These are phyloP conservation scores for Parastagonospora nodorum DNA, from an alignment of 2,329 filamentous ascomycete genomes.

Conservation along the genomic window DNA sequence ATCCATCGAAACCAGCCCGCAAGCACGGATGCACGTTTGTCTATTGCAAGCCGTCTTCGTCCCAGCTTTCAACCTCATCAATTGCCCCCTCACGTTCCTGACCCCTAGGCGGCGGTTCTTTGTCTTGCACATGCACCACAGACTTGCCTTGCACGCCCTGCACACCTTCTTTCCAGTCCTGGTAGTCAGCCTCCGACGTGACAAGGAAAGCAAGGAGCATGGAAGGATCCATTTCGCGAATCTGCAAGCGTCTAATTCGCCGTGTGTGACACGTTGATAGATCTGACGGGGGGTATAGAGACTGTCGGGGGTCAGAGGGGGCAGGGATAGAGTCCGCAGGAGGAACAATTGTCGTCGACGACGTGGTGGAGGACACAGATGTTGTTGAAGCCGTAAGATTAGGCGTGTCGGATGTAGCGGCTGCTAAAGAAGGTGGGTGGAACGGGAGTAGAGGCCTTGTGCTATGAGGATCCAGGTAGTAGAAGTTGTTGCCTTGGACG, in stretches of 20 bases:
- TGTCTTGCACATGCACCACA: slow-evolving; percentile 82
- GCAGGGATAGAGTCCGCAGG: slow-evolving; percentile 1
- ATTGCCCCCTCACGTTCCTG: slow-evolving; percentile 73
- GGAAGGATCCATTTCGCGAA: slow-evolving; percentile 95
- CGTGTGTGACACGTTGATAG: slow-evolving; percentile 85
- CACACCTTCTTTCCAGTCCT: slow-evolving; percentile 77
- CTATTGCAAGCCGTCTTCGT: slow-evolving; percentile 54
- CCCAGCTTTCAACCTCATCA: slow-evolving; percentile 88
- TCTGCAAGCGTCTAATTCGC: slow-evolving; percentile 77
- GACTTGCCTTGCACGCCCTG: slow-evolving; percentile 74
- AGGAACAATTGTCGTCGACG: slow-evolving; percentile 30
- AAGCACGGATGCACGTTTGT: background rate
- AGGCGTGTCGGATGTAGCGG: background rate
- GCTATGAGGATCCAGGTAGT: slow-evolving; percentile 93
- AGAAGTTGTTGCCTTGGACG: slow-evolving; percentile 76
- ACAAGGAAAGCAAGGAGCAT: slow-evolving; percentile 97
- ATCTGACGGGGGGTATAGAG: slow-evolving; percentile 71
- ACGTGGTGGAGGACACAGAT: slow-evolving; percentile 22
- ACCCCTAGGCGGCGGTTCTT: slow-evolving; percentile 60
- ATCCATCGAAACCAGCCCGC: background rate
- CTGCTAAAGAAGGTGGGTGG: slow-evolving; percentile 26
- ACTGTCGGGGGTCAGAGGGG: slow-evolving; percentile 39
- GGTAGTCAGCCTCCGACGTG: slow-evolving; percentile 79
- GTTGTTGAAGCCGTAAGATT: slow-evolving; percentile 14
- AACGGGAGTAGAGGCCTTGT: slow-evolving; percentile 77